These are phyloP conservation scores for Leucocoprinus birnbaumii DNA, from an alignment of 768 basidiomycete genomes.

Conservation along the genomic window DNA sequence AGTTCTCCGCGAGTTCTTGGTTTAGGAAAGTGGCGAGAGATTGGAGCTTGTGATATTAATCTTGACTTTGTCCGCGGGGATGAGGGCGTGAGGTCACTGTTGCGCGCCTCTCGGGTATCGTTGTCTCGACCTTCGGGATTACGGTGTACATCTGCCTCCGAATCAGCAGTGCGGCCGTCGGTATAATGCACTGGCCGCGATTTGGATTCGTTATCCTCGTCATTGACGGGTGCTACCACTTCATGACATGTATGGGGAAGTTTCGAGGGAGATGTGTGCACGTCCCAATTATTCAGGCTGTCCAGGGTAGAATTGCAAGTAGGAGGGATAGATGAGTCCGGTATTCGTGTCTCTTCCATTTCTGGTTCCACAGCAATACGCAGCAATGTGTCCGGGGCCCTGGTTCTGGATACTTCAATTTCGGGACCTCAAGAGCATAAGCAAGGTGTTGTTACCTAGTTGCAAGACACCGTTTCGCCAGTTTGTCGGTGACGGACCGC, in stretches of 20 bases:
- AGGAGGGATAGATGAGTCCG: neutral
- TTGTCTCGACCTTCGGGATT: neutral
- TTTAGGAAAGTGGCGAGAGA: neutral
- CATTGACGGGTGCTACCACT: too few species aligned
- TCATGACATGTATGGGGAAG: neutral
- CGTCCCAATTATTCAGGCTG: too few species aligned
- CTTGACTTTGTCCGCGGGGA: neutral
- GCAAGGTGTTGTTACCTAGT: slow-evolving; percentile 1
- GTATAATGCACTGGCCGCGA: neutral
- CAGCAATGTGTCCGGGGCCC: neutral
- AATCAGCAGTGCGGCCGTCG: neutral
- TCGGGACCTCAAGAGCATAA: neutral
- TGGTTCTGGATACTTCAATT: neutral
- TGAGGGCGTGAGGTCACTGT: neutral
- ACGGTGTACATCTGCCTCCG: neutral
- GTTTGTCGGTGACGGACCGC: neutral
- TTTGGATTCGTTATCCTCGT: neutral
- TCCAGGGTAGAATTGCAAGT: too few species aligned
- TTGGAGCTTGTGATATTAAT: slow-evolving; percentile 3
- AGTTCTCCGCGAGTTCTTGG: slow-evolving; percentile 3
- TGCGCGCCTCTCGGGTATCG: neutral
- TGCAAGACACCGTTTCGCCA: neutral
- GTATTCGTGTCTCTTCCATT: neutral
- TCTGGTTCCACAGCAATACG: neutral
- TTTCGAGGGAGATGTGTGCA: neutral